These are phyloP conservation scores for Boletus vinaceobasis DNA, from an alignment of 768 basidiomycete species.

Conservation along the genomic window DNA sequence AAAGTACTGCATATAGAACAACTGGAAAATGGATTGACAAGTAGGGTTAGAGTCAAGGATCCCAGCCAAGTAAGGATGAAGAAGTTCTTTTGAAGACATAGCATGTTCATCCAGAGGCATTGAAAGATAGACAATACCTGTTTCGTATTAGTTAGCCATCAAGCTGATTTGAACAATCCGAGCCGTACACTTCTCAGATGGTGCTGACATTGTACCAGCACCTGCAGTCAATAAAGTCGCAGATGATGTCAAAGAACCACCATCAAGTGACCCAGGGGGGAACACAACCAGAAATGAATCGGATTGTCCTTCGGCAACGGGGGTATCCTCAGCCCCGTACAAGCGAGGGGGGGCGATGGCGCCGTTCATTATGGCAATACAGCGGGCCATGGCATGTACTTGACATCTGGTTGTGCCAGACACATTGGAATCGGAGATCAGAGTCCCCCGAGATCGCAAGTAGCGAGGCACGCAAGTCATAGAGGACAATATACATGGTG, in stretches of 20 bases:
- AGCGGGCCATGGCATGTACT: slow-evolving; percentile 37
- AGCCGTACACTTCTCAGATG: slow-evolving; percentile 57
- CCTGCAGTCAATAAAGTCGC: slow-evolving; percentile 69
- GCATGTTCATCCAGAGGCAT: slow-evolving; percentile 40
- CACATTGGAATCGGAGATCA: slow-evolving; percentile 6
- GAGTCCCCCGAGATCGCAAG: slow-evolving; percentile 23
- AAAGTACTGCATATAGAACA: slow-evolving; percentile 53
- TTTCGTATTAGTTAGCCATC: slow-evolving; percentile 2
- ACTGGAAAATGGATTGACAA: slow-evolving; percentile 40
- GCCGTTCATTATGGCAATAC: slow-evolving; percentile 49
- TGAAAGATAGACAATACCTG: slow-evolving; percentile 60
- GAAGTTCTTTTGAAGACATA: slow-evolving; percentile 37
- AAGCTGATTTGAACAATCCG: not conserved
- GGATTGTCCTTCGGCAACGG: slow-evolving; percentile 19
- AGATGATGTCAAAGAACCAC: slow-evolving; percentile 45
- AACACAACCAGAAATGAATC: slow-evolving; percentile 75
- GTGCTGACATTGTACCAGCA: slow-evolving; percentile 70
- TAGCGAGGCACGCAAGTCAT: slow-evolving; percentile 31
- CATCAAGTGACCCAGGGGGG: slow-evolving; percentile 57
- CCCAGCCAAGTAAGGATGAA: slow-evolving; percentile 54
- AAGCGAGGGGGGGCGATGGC: slow-evolving; percentile 25
- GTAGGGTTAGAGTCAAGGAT: slow-evolving; percentile 30
- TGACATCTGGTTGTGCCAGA: not conserved
- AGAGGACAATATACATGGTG: slow-evolving; percentile 54
- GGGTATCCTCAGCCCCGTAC: slow-evolving; percentile 21